These are phyloP conservation scores for Cordyceps militaris DNA, from an alignment of 2,329 filamentous ascomycete genomes.

Conservation along the genomic window DNA sequence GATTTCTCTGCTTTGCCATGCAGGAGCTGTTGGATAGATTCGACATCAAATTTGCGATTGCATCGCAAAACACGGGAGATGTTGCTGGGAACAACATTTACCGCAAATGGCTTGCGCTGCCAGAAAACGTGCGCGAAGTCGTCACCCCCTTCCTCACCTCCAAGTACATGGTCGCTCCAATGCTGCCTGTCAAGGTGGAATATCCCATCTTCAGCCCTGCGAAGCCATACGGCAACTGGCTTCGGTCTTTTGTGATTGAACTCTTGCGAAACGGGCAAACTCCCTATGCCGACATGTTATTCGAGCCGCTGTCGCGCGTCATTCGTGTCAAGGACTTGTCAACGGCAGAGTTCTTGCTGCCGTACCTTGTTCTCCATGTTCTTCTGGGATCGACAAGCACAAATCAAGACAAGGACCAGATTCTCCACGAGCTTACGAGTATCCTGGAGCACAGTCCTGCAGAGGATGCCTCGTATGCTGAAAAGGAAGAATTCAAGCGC, in stretches of 20 bases:
- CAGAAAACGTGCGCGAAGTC: conserved; percentile 69
- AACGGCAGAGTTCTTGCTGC: conserved; percentile 81
- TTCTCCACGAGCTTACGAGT: conserved; percentile 65
- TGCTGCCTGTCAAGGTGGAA: conserved; percentile 45
- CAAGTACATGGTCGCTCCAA: conserved; percentile 65
- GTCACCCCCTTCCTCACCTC: conserved; percentile 85
- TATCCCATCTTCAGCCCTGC: conserved; percentile 74
- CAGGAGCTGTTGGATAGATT: conserved; percentile 80
- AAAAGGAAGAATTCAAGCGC: conserved; percentile 69
- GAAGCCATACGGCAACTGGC: conserved; percentile 71
- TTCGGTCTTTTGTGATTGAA: conserved; percentile 73
- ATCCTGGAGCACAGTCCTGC: conserved; percentile 60
- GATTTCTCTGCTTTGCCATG: conserved; percentile 89
- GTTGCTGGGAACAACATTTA: conserved; percentile 53
- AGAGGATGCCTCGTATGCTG: conserved; percentile 46
- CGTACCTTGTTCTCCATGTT: conserved; percentile 78
- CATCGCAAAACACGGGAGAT: conserved; percentile 31
- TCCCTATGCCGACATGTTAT: conserved; percentile 67
- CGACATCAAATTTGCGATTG: conserved; percentile 56
- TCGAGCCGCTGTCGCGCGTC: conserved; percentile 72
- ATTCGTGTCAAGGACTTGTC: conserved; percentile 80
- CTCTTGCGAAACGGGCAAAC: conserved; percentile 73
- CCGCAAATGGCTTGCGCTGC: conserved; percentile 69
- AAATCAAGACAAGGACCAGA: conserved; percentile 53
- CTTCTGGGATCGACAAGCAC: conserved; percentile 61